phyloP scores from a whole-genome alignment of 257 asterid species.

The Rhazya stricta region DNA sequence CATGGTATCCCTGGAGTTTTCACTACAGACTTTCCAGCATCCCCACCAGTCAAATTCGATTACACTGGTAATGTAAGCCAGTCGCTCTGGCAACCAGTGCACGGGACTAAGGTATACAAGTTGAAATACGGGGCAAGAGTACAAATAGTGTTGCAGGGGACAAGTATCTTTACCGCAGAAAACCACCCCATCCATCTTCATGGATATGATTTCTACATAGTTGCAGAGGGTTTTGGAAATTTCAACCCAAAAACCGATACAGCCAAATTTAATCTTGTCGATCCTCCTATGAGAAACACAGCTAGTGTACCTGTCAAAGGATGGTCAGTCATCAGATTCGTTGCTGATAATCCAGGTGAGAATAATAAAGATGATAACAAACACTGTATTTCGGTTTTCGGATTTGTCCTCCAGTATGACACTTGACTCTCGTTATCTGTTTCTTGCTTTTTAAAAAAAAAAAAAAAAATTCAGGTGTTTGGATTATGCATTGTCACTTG shows the following conservation, averaged over 20 bases:
- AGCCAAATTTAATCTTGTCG: conserved; percentile 59
- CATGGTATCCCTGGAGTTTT: conserved; percentile 77
- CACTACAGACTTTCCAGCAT: conserved; percentile 69
- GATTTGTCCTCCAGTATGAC: not conserved
- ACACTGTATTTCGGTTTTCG: not conserved
- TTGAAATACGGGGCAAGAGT: conserved; percentile 65
- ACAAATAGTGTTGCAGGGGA: conserved; percentile 79
- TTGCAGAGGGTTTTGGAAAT: conserved; percentile 90
- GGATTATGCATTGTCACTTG: conserved; percentile 93
- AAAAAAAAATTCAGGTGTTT: conserved; percentile 68
- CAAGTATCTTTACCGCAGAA: conserved; percentile 71
- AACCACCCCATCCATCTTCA: conserved; percentile 95
- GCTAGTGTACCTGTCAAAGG: conserved; percentile 82
- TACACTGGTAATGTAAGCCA: conserved; percentile 87
- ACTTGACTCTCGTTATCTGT: not conserved
- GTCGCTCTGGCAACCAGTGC: conserved; percentile 67
- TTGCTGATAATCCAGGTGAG: conserved; percentile 92
- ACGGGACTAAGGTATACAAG: conserved; percentile 55
- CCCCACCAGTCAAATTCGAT: conserved; percentile 58
- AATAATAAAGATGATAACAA: not conserved
- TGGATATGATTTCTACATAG: conserved; percentile 75
- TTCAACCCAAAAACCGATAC: conserved; percentile 59
- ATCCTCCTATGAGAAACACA: conserved; percentile 82
- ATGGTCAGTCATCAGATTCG: conserved; percentile 87
- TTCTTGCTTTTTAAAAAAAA: too few species aligned